Percentiles rank a stretch among this genome's conserved stretches.
phyloP scores from a whole-genome alignment of 208 protist species.

The Novymonas esmeraldas region DNA sequence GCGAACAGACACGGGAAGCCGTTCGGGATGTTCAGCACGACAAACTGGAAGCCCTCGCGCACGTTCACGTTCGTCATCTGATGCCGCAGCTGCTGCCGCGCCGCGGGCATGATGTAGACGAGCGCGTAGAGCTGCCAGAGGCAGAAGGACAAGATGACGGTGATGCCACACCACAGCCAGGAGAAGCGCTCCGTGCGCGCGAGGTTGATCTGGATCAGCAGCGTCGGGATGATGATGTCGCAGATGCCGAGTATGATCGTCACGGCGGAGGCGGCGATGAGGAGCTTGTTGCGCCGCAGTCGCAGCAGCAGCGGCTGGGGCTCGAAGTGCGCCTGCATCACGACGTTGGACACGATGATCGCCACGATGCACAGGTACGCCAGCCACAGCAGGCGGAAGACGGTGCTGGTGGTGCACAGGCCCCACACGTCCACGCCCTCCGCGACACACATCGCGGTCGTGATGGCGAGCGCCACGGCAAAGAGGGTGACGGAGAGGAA shows the following conservation, averaged over 20 bases:
- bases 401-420: conserved; percentile 35
- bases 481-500: conserved; percentile 70
- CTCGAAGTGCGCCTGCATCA: conserved; percentile 85
- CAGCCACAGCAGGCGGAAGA: conserved; percentile 68
- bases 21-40: conserved; percentile 73
- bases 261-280: conserved; percentile 57
- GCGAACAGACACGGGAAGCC: conserved; percentile 70
- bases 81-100: conserved; percentile 47
- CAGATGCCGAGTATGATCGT: conserved; percentile 59
- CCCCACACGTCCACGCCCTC: conserved; percentile 41
- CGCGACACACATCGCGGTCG: conserved; percentile 47
- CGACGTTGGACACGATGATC: conserved; percentile 76
- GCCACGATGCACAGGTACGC: conserved; percentile 60
- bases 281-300: conserved; percentile 58
- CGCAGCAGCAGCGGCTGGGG: conserved; percentile 71
- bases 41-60: conserved; percentile 53
- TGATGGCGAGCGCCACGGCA: conserved; percentile 57
- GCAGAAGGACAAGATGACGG: conserved; percentile 66
- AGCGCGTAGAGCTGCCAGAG: conserved; percentile 77
- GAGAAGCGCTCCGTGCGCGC: conserved; percentile 47
- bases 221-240: conserved; percentile 61
- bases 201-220: conserved; percentile 76
- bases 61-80: conserved; percentile 52
- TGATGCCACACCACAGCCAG: conserved; percentile 78
- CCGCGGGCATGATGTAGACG: conserved; percentile 60